These are phyloP conservation scores for Pythium guiyangense DNA, from an alignment of 352 stramenopile species.

Conservation along the genomic window DNA sequence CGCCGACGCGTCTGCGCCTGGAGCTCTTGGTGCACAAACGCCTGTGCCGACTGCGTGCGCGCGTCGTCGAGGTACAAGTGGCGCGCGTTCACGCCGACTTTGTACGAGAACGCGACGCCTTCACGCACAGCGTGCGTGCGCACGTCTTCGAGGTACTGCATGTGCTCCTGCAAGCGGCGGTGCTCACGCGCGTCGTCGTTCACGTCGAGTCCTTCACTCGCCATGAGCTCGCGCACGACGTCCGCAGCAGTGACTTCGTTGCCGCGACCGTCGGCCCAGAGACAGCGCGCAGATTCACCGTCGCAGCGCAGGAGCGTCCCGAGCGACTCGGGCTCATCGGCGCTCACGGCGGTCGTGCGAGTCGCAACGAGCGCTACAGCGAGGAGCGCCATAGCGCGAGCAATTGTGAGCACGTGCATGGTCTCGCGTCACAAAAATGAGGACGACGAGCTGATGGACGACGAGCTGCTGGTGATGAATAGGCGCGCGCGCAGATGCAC, in stretches of 20 bases:
- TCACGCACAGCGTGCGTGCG: slow-evolving; percentile 32
- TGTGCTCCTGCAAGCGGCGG: slow-evolving; percentile 49
- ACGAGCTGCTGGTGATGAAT: neutral
- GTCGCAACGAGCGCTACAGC: slow-evolving; percentile 7
- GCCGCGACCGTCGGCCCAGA: slow-evolving; percentile 49
- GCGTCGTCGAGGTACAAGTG: slow-evolving; percentile 57
- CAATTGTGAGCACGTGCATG: slow-evolving; percentile 2
- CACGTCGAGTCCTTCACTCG: slow-evolving; percentile 28
- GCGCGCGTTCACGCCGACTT: slow-evolving; percentile 57
- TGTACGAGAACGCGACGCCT: slow-evolving; percentile 51
- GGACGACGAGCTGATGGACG: neutral
- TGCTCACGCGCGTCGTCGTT: slow-evolving; percentile 27
- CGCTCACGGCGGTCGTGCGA: neutral
- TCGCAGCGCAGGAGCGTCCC: slow-evolving; percentile 54
- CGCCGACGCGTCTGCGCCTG: slow-evolving; percentile 30
- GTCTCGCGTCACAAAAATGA: neutral
- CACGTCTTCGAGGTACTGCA: slow-evolving; percentile 69
- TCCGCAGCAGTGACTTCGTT: slow-evolving; percentile 24
- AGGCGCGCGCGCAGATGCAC: neutral
- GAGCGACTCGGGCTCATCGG: slow-evolving; percentile 24
- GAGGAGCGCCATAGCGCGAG: slow-evolving; percentile 7
- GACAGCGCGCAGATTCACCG: slow-evolving; percentile 20
- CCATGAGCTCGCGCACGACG: slow-evolving; percentile 64
- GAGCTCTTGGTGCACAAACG: slow-evolving; percentile 62
- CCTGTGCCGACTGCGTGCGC: slow-evolving; percentile 24